Conservation (phyloP, 768 basidiomycete species). For the Arthromyces matolae region DNA sequence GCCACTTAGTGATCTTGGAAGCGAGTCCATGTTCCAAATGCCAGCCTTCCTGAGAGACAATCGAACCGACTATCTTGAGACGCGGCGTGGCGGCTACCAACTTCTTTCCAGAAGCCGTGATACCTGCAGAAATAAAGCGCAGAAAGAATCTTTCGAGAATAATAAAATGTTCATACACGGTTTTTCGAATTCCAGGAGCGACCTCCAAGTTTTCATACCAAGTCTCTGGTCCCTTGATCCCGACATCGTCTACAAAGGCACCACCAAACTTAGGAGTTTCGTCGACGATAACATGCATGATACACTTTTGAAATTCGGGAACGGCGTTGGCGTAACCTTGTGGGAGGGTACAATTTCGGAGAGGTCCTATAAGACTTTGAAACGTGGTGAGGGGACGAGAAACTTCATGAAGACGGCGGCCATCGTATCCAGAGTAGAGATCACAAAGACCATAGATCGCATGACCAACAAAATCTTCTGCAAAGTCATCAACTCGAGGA, state of each 20-base stretch:
- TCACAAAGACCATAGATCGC: constrained; percentile 6
- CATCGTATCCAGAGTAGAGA: constrained; percentile 10
- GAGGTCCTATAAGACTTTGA: constrained; percentile 21
- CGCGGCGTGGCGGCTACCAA: constrained; percentile 15
- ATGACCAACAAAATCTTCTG: constrained; percentile 5
- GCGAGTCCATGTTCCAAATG: constrained; percentile 21
- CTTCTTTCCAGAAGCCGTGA: constrained; percentile 31
- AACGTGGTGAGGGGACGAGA: constrained; percentile 34
- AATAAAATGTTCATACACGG: constrained; percentile 3
- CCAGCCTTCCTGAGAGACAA: constrained; percentile 27
- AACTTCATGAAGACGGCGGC: constrained; percentile 14
- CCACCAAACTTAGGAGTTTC: constrained; percentile 12
- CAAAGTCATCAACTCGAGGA: constrained; percentile 5
- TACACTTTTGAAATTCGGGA: constrained; percentile 21
- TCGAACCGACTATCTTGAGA: constrained; percentile 26
- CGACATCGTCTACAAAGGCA: constrained; percentile 18
- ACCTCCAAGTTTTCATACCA: constrained; percentile 11
- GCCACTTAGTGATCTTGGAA: constrained; percentile 27
- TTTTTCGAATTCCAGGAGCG: constrained; percentile 25
- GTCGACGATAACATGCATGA: constrained; percentile 10
- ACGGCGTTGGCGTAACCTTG: constrained; percentile 33
- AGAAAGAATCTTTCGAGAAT: constrained; percentile 25
- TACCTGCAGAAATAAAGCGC: constrained; percentile 21
- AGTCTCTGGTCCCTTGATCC: constrained; percentile 16
- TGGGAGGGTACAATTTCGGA: constrained; percentile 21